phyloP scores from a whole-genome alignment of 2,329 filamentous ascomycete genomes.

The Trematosphaeria pertusa region DNA sequence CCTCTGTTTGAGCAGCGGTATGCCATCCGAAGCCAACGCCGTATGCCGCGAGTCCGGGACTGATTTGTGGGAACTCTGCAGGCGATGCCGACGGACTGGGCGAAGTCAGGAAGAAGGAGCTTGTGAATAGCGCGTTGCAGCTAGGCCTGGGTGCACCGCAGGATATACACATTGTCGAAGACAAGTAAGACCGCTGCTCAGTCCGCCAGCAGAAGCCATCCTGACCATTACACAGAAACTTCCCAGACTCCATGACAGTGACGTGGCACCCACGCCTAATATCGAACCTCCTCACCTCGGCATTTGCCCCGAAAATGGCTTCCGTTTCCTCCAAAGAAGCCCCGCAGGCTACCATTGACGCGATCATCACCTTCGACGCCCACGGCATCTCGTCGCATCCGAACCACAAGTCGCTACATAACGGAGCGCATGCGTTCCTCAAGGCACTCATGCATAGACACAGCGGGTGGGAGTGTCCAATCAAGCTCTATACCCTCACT shows the following conservation, averaged over 20 bases:
- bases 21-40: slow-evolving; percentile 16
- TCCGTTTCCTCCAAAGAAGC: slow-evolving; percentile 50
- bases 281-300: slow-evolving; percentile 70
- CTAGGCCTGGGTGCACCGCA: slow-evolving; percentile 77
- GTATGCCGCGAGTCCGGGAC: too few relatives aligned
- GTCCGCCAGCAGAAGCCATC: slow-evolving; percentile 8
- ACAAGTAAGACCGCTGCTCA: slow-evolving; percentile 58
- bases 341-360: slow-evolving; percentile 70
- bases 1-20: slow-evolving; percentile 86
- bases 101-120: slow-evolving; percentile 79
- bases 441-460: slow-evolving; percentile 68
- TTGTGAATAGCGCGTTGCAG: slow-evolving; percentile 77
- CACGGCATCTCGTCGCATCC: slow-evolving; percentile 84
- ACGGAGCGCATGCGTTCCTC: slow-evolving; percentile 79
- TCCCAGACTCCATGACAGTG: slow-evolving; percentile 87
- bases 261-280: slow-evolving; percentile 78
- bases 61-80: slow-evolving; percentile 40
- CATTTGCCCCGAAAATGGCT: slow-evolving; percentile 73
- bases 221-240: slow-evolving; percentile 59
- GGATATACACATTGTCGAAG: slow-evolving; percentile 86
- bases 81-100: slow-evolving; percentile 89
- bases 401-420: slow-evolving; percentile 90
- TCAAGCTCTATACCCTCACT: slow-evolving; percentile 85
- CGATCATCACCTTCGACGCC: slow-evolving; percentile 89
- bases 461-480: slow-evolving; percentile 71